Evolutionary conservation across 139 green algal species (phyloP).

Genomic region (Tetradesmus lagerheimii): DNA sequence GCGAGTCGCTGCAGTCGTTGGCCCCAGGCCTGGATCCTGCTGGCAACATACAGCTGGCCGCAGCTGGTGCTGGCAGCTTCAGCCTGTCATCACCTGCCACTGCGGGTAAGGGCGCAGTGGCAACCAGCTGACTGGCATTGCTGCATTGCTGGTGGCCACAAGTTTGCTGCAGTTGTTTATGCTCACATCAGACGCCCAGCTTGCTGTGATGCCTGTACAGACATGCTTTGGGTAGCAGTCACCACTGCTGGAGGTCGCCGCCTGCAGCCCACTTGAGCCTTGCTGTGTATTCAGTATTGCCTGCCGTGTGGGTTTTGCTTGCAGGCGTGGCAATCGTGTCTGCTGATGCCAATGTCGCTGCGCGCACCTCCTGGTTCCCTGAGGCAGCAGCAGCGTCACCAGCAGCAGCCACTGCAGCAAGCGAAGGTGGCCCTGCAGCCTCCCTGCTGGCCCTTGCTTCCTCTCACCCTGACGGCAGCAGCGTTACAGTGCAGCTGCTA

Average conservation of each 20-base stretch:
- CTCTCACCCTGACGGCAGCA: background rate
- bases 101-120: background rate
- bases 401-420: conserved; percentile 20
- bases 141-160: background rate
- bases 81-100: background rate
- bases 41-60: background rate
- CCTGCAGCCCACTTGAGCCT: no score
- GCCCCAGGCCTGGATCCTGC: background rate
- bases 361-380: background rate
- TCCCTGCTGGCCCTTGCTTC: background rate
- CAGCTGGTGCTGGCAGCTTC: conserved; percentile 26
- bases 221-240: background rate
- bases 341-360: background rate
- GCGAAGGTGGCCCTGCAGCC: background rate
- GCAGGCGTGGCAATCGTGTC: conserved; percentile 18
- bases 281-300: background rate
- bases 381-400: conserved; percentile 19
- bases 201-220: background rate
- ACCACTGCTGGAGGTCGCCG: no score
- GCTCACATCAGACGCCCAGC: no score
- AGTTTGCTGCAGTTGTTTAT: no score
- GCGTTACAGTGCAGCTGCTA: background rate
- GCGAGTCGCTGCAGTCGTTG: background rate
- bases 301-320: background rate
- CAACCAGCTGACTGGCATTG: background rate